phyloP scores from a whole-genome alignment of 352 stramenopile genomes.

The Phytophthora pisi region DNA sequence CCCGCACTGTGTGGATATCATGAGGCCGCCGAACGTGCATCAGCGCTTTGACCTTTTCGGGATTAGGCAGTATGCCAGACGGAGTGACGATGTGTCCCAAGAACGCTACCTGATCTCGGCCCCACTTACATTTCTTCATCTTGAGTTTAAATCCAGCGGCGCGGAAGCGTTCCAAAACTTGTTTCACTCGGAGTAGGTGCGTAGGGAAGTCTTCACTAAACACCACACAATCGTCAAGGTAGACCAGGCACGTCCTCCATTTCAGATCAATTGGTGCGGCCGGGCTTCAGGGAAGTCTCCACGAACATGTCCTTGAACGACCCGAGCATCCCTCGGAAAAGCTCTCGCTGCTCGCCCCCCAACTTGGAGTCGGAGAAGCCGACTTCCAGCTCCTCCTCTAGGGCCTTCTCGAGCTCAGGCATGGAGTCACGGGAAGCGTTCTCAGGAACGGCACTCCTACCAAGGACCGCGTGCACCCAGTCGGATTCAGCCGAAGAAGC shows the following conservation, averaged over 20 bases:
- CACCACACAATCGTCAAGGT: constrained; percentile 6
- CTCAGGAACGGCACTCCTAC: background rate
- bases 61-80: background rate
- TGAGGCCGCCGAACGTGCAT: background rate
- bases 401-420: background rate
- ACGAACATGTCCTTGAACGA: background rate
- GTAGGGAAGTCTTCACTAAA: constrained; percentile 11
- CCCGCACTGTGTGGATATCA: background rate
- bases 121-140: constrained; percentile 17
- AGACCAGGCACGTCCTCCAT: constrained; percentile 1
- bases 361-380: background rate
- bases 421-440: background rate
- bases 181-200: background rate
- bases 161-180: constrained; percentile 1
- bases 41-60: constrained; percentile 11
- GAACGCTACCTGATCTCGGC: constrained; percentile 5
- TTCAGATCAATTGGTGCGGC: constrained; percentile 9
- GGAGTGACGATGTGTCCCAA: constrained; percentile 5
- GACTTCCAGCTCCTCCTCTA: background rate
- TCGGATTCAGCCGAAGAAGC: background rate
- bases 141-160: background rate
- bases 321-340: background rate
- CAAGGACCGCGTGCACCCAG: background rate
- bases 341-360: background rate
- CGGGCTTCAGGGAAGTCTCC: background rate